Evolutionary conservation across 805 yeast genomes (phyloP), one percentile per base, ranked within the genome.

Genomic region (Sugiyamaella americana): DNA sequence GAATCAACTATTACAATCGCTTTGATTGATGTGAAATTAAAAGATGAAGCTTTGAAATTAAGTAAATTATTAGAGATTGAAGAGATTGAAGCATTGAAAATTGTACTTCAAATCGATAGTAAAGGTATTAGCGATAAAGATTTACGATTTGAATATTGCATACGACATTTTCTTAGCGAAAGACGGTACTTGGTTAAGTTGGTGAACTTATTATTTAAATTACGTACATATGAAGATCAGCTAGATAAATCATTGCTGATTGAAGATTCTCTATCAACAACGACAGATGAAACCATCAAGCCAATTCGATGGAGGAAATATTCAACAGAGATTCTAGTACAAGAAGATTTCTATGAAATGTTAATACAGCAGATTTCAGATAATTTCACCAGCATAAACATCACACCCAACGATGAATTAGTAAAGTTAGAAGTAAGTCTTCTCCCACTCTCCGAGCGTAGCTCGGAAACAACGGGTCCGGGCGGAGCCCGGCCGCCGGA

Each of bases 131-230:
- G 44, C 19, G 37, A 30, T 16, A 29, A 50, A 5, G 48, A 45
- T 17, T 36, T 45, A 36, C 44, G 51, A 32, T 22, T 37, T 10
- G n/a, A 18, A 26, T 40, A 43, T 18, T 52, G 50, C 38, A 41
- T 34, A 1, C 40, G 54, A 19, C 38, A 38, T 37, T 57, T 55
- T 41, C 47, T 47, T 19, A 37, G 54, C 8, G 61, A 58, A 43
- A 22, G 52, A 19, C 36, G 56, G 26, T 49, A 52, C 24, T 21
- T 47, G 2, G 34, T 57, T 20, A 53, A 50, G 35, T 23, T 52
- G 17, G 52, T 54, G 10, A 29, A 36, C 5, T 43, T 37, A 30
- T 35, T 56, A 19, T 53, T 56, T 11, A 24, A 40, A 11, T 5
- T 8, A 10, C 36, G 50, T 2, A 35, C 16, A 13, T 20, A n/a